Evolutionary conservation across 768 basidiomycete species (phyloP).

Genomic region (Trametes cubensis): DNA sequence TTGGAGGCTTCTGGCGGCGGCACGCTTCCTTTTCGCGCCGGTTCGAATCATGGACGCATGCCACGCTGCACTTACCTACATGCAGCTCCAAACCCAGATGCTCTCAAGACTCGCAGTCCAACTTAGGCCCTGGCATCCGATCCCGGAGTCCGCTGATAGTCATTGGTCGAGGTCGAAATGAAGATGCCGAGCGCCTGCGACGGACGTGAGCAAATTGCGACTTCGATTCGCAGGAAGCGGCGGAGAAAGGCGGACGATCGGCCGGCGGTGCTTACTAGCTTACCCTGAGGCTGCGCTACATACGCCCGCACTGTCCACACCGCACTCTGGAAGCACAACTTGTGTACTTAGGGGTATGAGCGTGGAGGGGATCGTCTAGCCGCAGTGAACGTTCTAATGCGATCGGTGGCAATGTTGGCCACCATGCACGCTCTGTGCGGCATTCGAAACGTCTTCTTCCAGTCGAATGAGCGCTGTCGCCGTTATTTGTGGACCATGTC

Average conservation of each 20-base stretch:
- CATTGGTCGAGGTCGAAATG: not conserved
- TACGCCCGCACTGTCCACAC: not conserved
- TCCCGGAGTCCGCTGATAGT: no score
- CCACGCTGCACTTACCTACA: not conserved
- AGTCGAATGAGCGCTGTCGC: no score
- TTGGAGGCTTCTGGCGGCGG: not conserved
- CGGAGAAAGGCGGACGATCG: not conserved
- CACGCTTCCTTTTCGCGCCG: not conserved
- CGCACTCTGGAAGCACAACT: no score
- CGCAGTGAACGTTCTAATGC: not conserved
- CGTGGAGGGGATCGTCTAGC: not conserved
- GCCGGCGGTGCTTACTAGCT: not conserved
- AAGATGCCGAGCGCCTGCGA: not conserved
- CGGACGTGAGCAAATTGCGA: no score
- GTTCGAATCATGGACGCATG: not conserved
- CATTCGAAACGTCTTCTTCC: no score
- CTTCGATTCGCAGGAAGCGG: not conserved
- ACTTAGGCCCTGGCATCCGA: no score
- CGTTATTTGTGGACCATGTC: no score
- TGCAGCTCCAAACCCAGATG: no score
- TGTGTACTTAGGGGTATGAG: no score
- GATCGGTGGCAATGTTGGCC: conserved; percentile 5
- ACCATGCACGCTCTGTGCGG: not conserved
- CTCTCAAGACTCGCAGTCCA: no score
- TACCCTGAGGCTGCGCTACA: no score